phyloP scores from a whole-genome alignment of 2,329 filamentous ascomycete genomes.

The Ceratocystis harringtonii region DNA sequence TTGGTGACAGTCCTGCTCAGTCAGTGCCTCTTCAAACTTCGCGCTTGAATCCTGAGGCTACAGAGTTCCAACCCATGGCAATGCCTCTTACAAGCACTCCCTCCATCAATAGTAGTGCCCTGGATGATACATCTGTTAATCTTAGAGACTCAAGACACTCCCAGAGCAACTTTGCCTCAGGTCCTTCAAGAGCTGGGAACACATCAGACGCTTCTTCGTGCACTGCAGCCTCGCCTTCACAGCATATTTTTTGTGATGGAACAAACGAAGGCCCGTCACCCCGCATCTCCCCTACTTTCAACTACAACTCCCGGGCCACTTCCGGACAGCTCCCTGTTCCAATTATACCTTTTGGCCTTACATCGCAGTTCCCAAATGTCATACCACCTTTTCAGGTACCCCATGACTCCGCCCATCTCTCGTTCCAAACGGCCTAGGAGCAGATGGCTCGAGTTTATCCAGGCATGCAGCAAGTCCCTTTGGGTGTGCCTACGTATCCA shows the following conservation, averaged over 20 bases:
- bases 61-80: slow-evolving; percentile 2
- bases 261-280: neutral
- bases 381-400: neutral
- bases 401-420: neutral
- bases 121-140: neutral
- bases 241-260: neutral
- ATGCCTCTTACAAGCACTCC: neutral
- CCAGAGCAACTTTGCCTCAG: neutral
- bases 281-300: neutral
- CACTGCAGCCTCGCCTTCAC: neutral
- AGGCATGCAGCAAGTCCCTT: slow-evolving; percentile 1
- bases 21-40: neutral
- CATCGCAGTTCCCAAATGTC: neutral
- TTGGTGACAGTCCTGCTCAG: neutral
- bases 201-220: neutral
- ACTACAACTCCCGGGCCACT: neutral
- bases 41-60: slow-evolving; percentile 1
- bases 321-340: neutral
- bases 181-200: neutral
- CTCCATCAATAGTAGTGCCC: neutral
- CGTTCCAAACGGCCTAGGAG: neutral
- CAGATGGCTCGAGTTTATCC: slow-evolving; percentile 4
- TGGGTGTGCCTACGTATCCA: neutral
- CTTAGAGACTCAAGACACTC: neutral
- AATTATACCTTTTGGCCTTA: neutral